A percentile compares a stretch with the other conserved stretches of the same genome.
Evolutionary conservation across 345 rosid species (phyloP).

Genomic region (Raphanus raphanistrum): DNA sequence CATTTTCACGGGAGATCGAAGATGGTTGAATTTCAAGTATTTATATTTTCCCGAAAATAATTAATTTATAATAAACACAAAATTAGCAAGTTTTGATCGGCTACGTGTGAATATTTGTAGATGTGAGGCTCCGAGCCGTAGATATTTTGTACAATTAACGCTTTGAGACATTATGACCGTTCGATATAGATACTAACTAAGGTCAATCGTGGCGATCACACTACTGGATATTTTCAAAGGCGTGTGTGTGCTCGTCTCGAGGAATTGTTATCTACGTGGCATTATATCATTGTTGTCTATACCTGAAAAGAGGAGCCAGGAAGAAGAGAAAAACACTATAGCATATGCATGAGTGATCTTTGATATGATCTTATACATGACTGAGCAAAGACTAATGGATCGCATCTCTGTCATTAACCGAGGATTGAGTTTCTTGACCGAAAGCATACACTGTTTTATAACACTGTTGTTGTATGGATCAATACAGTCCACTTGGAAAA

Average conservation of each 20-base stretch:
- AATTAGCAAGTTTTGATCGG: neutral
- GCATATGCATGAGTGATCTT: too few relatives aligned
- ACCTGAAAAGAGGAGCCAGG: neutral
- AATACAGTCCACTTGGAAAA: too few relatives aligned
- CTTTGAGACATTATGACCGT: neutral
- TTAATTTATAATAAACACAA: neutral
- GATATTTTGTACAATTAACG: conserved; percentile 18
- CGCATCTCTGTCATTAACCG: too few relatives aligned
- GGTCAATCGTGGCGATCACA: conserved; percentile 22
- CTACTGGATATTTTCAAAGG: conserved; percentile 29
- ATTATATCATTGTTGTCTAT: neutral
- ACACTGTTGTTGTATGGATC: too few relatives aligned
- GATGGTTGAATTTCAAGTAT: neutral
- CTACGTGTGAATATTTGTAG: conserved; percentile 23
- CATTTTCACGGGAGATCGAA: conserved; percentile 32
- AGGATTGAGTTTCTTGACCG: too few relatives aligned
- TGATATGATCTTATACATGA: too few relatives aligned
- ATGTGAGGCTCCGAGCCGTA: conserved; percentile 35
- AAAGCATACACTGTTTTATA: too few relatives aligned
- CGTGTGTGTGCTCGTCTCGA: conserved; percentile 37
- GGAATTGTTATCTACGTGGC: conserved; percentile 17
- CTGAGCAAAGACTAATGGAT: too few relatives aligned
- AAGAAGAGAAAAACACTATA: neutral
- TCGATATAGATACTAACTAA: conserved; percentile 13
- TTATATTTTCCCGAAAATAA: neutral